Conservation (phyloP, 768 basidiomycete species). For the Russula lepida region DNA sequence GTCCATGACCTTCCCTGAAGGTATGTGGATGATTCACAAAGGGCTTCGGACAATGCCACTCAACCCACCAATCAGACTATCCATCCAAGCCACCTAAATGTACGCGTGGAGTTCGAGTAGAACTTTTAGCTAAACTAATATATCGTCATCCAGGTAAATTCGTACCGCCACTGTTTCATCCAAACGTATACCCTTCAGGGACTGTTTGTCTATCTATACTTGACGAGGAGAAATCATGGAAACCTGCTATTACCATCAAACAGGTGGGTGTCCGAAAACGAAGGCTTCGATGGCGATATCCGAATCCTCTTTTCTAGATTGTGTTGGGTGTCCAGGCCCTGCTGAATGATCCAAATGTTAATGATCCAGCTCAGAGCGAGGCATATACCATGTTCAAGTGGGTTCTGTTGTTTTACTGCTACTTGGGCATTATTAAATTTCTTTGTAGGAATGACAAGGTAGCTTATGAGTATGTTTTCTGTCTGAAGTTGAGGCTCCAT, state of each 20-base stretch:
- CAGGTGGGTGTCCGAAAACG: slow-evolving; percentile 47
- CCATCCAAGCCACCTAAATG: slow-evolving; percentile 95
- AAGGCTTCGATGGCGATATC: background rate
- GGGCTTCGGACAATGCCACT: background rate
- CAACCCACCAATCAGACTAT: slow-evolving; percentile 50
- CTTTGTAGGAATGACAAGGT: slow-evolving; percentile 75
- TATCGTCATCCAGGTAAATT: slow-evolving; percentile 71
- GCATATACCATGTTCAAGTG: slow-evolving; percentile 99
- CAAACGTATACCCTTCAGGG: slow-evolving; percentile 97
- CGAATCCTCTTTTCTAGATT: slow-evolving; percentile 46
- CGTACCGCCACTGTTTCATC: slow-evolving; percentile 90
- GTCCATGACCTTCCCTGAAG: slow-evolving; percentile 93
- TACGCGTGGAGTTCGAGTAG: slow-evolving; percentile 31
- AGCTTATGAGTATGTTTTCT: slow-evolving; percentile 76
- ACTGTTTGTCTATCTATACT: slow-evolving; percentile 97
- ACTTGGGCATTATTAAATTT: slow-evolving; percentile 6
- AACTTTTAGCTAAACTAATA: slow-evolving; percentile 4
- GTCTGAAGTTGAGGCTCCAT: background rate
- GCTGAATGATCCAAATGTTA: slow-evolving; percentile 90
- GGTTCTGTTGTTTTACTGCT: slow-evolving; percentile 27
- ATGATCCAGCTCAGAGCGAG: slow-evolving; percentile 96
- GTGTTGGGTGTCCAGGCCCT: slow-evolving; percentile 93
- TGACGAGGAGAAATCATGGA: slow-evolving; percentile 99
- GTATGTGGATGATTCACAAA: slow-evolving; percentile 33
- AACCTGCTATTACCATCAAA: slow-evolving; percentile 97